Base-by-base conservation (phyloP, 2,329 filamentous ascomycete species). In the Aspergillus tubingensis region DNA sequence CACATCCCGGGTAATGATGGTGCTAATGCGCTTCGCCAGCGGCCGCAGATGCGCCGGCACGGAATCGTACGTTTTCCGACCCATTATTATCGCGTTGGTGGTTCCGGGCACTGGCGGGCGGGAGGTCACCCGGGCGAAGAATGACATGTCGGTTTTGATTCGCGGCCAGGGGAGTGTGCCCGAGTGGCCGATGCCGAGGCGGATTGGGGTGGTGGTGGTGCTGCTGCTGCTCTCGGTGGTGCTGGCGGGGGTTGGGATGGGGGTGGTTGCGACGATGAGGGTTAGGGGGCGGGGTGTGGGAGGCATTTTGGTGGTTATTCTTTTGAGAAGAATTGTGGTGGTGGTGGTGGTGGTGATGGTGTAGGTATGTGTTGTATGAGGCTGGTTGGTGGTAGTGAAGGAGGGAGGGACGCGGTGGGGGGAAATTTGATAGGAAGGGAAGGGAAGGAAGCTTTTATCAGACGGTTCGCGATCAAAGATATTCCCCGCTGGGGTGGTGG, bases 11-110 rank as follows among this genome's bases (percentile, higher is more conserved):
- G 87, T 90, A 67, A 99, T 82, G 65, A 98, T 86, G 43, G 97
- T 86, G 76, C 96, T 98, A 54, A 92, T 81, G 8, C 95, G 83
- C 63, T 87, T 89, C 62, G 86, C 88, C 36, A 99, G 82, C 17
- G 95, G 95, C 2, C 92, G 85, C 74, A 95, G 92, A 54, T 82
- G 84, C 6, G 81, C 72, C 2, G 95, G 94, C 62, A 99, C 94
- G 65, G 88, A 92, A 55, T 96, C 92, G 89, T 94, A 99, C 0
- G 95, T 99, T 78, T 96, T 97, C 72, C 95, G 90, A 62, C 95
- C 95, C 95, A 99, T 99, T 68, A 99, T 89, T 54, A 98, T 91
- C 17, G 91, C 90, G 75, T 93, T 94, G 1, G 70, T 72, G 25
- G 56, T 67, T 2, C 64, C 65, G 0, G 69, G 57, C 3, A 61